These are phyloP conservation scores for Hypoxylon subgilvum DNA, from an alignment of 495 filamentous ascomycete species.

Conservation along the genomic window DNA sequence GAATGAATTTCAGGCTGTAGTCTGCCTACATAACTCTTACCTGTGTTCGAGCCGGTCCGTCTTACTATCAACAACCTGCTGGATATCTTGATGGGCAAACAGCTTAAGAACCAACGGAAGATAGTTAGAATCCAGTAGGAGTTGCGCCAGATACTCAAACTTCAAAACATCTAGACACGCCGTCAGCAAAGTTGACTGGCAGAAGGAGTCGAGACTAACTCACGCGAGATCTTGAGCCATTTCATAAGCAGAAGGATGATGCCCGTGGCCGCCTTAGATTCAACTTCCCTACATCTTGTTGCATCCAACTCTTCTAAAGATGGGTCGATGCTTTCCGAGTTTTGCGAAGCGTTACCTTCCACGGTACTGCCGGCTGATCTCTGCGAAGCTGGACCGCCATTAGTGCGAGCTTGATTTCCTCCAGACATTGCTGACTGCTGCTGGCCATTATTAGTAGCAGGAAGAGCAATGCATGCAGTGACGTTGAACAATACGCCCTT, in stretches of 20 bases:
- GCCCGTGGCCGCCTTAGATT: constrained; percentile 86
- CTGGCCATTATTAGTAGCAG: constrained; percentile 41
- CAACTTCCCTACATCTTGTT: constrained; percentile 80
- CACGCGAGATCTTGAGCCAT: constrained; percentile 96
- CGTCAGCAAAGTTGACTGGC: constrained; percentile 39
- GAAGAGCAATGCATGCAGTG: constrained; percentile 59
- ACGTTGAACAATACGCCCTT: constrained; percentile 87
- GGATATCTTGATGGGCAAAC: constrained; percentile 89
- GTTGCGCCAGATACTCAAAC: constrained; percentile 93
- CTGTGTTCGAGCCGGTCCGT: constrained; percentile 83
- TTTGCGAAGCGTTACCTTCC: constrained; percentile 40
- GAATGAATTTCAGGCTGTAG: constrained; percentile 4
- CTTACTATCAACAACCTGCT: constrained; percentile 81
- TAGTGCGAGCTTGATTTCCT: constrained; percentile 41
- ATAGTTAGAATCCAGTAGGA: constrained; percentile 92
- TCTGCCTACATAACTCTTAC: constrained; percentile 52
- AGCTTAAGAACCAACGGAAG: constrained; percentile 89
- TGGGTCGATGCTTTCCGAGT: constrained; percentile 49
- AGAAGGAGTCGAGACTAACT: constrained; percentile 42
- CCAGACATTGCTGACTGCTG: constrained; percentile 43
- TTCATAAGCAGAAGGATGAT: constrained; percentile 85
- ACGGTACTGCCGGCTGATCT: constrained; percentile 40
- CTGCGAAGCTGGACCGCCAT: constrained; percentile 42
- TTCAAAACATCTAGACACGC: constrained; percentile 77
- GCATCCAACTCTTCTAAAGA: constrained; percentile 77